Percentiles rank a stretch among this genome's conserved stretches.
Conservation (phyloP, 345 rosid species). For the Eucalyptus shirleyi region DNA sequence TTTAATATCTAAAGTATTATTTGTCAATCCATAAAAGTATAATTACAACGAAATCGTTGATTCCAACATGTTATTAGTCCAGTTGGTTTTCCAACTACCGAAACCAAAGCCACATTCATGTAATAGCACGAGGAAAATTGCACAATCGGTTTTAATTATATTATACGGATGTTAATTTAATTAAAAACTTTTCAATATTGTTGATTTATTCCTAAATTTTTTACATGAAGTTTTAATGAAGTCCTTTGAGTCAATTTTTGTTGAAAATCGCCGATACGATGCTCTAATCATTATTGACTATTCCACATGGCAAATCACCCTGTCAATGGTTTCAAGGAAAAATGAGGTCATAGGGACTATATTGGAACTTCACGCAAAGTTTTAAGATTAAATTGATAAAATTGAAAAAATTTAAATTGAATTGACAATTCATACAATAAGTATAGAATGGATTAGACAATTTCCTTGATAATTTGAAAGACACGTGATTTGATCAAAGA, state of each 20-base stretch:
- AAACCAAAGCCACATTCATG: neutral
- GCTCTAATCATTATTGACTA: neutral
- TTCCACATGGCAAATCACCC: neutral
- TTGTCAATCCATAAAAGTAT: neutral
- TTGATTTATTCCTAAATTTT: neutral
- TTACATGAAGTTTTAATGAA: neutral
- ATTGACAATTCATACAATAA: neutral
- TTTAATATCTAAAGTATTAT: neutral
- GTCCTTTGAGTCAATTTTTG: neutral
- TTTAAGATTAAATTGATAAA: neutral
- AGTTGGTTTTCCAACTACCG: neutral
- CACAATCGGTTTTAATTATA: neutral
- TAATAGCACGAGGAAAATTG: neutral
- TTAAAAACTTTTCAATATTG: neutral
- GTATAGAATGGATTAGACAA: neutral
- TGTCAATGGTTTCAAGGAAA: fast-evolving
- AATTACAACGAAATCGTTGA: neutral
- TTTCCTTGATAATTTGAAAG: neutral
- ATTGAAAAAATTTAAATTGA: neutral
- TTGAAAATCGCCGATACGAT: fast-evolving
- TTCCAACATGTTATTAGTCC: neutral
- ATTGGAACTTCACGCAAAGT: fast-evolving
- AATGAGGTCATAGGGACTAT: neutral
- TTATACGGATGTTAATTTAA: fast-evolving
- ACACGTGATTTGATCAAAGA: neutral